These are phyloP conservation scores for Umbellularia californica DNA, from an alignment of 164 flowering plant species.

Conservation along the genomic window DNA sequence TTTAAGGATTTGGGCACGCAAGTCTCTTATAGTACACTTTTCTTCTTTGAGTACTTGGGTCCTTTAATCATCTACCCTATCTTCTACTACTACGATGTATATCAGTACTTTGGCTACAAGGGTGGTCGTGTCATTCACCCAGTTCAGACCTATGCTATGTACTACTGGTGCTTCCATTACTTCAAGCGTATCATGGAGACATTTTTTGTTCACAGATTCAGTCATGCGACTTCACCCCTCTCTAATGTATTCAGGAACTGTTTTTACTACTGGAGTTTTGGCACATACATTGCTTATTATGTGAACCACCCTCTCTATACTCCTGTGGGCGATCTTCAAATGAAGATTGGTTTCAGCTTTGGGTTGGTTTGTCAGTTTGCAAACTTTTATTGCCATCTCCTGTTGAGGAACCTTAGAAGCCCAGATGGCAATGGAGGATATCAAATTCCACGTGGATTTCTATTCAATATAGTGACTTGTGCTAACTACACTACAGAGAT, in stretches of 20 bases:
- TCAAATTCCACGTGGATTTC: conserved; percentile 86
- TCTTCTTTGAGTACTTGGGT: conserved; percentile 90
- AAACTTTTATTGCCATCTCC: conserved; percentile 80
- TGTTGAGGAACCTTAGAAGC: conserved; percentile 64
- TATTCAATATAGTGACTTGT: conserved; percentile 91
- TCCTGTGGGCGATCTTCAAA: conserved; percentile 79
- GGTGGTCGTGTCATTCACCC: conserved; percentile 68
- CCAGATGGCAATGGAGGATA: conserved; percentile 76
- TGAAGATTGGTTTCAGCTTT: conserved; percentile 83
- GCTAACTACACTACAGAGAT: conserved; percentile 98
- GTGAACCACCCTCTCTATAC: conserved; percentile 84
- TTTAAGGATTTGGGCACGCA: conserved; percentile 94
- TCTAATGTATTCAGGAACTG: conserved; percentile 90
- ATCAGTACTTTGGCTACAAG: conserved; percentile 70
- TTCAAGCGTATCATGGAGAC: conserved; percentile 92
- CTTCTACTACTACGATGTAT: conserved; percentile 74
- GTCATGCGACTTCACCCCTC: conserved; percentile 94
- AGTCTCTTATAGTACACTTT: conserved; percentile 79
- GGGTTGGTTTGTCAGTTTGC: conserved; percentile 71
- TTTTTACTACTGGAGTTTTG: conserved; percentile 91
- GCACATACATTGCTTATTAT: conserved; percentile 67
- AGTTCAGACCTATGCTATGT: conserved; percentile 87
- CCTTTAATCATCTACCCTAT: conserved; percentile 80
- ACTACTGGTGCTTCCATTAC: conserved; percentile 96
- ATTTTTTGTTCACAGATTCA: conserved; percentile 90